phyloP scores from a whole-genome alignment of 2,329 filamentous ascomycete genomes.

The Colletotrichum agaves region DNA sequence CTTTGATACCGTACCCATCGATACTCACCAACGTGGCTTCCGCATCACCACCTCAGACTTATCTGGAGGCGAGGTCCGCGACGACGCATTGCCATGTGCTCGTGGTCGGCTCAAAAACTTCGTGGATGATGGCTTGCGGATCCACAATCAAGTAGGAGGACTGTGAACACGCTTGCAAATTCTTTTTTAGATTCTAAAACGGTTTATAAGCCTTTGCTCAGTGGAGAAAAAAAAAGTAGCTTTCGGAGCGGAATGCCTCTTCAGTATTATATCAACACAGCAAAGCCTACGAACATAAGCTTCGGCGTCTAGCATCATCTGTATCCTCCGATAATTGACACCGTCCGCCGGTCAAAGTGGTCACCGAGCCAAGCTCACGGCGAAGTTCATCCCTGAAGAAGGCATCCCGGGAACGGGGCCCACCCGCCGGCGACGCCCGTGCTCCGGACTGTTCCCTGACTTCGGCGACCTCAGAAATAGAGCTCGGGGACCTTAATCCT shows the following conservation, averaged over 20 bases:
- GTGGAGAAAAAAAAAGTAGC: background rate
- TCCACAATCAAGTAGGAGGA: background rate
- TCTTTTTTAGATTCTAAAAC: background rate
- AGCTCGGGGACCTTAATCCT: background rate
- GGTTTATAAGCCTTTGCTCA: background rate
- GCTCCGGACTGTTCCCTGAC: constrained; percentile 22
- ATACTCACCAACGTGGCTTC: too few relatives aligned
- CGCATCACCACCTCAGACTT: constrained; percentile 41
- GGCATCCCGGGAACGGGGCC: constrained; percentile 12
- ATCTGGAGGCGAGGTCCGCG: constrained; percentile 56
- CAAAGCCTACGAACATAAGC: background rate
- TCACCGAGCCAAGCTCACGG: constrained; percentile 8
- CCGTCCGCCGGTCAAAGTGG: background rate
- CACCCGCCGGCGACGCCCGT: constrained; percentile 28
- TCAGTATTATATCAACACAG: background rate
- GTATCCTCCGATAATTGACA: background rate
- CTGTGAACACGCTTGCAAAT: background rate
- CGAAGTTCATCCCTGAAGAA: background rate
- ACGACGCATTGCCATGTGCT: constrained; percentile 67
- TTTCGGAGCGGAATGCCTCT: background rate
- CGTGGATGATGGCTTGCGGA: constrained; percentile 47
- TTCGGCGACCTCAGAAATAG: constrained; percentile 26
- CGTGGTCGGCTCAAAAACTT: constrained; percentile 50
- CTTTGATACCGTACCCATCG: too few relatives aligned
- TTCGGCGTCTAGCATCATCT: background rate